These are phyloP conservation scores for Papiliotrema flavescens DNA, from an alignment of 1,284 basidiomycete genomes.

Conservation along the genomic window DNA sequence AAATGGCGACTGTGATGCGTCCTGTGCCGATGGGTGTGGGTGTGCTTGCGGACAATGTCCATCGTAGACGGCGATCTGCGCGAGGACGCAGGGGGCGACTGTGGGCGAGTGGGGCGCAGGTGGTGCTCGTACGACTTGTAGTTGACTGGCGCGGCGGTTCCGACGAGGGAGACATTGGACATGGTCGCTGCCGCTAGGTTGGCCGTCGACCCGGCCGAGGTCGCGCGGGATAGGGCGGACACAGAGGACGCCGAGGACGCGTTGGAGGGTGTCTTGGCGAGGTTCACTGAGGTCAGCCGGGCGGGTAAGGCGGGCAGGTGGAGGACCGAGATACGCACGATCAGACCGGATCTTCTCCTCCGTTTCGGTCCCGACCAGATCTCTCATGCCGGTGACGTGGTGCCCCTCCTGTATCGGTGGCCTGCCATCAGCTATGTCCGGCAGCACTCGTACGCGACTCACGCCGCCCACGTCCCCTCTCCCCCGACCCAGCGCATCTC, in stretches of 20 bases:
- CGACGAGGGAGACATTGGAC: neutral
- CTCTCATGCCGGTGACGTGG: conserved; percentile 28
- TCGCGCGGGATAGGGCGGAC: conserved; percentile 5
- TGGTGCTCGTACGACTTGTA: conserved; percentile 6
- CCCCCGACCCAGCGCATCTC: conserved; percentile 43
- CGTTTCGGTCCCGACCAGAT: conserved; percentile 23
- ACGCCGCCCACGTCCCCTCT: conserved; percentile 37
- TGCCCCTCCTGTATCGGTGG: conserved; percentile 42
- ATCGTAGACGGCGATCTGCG: neutral
- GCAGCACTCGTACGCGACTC: conserved; percentile 14
- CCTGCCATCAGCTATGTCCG: conserved; percentile 13
- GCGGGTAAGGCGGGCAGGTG: neutral
- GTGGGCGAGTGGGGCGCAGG: neutral
- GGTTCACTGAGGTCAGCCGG: conserved; percentile 16
- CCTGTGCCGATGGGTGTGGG: conserved; percentile 2
- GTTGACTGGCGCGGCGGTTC: too few species aligned
- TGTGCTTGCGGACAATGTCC: conserved; percentile 1
- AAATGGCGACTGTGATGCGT: conserved; percentile 7
- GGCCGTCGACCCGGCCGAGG: conserved; percentile 12
- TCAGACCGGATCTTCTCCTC: conserved; percentile 17
- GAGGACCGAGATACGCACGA: conserved; percentile 16
- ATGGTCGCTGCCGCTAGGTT: conserved; percentile 2
- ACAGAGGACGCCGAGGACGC: conserved; percentile 10
- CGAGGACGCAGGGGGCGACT: neutral
- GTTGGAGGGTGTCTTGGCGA: conserved; percentile 14